Base-by-base conservation (phyloP, 345 rosid genomes). In the Acer yangbiense region DNA sequence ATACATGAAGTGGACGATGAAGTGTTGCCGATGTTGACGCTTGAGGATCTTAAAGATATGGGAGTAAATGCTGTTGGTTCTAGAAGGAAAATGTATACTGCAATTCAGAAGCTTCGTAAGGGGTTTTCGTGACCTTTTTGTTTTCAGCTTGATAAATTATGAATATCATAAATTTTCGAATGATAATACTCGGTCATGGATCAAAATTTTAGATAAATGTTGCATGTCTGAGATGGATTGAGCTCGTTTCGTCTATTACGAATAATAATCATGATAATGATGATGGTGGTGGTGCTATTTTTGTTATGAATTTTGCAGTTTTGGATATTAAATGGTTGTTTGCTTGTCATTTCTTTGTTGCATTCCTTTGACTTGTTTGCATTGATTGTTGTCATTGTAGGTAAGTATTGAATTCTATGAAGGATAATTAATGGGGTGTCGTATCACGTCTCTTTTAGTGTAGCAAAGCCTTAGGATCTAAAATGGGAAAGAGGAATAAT, bases 21-120 rank as follows among this genome's bases (percentile, higher is more conserved):
- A 73, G 88, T 91, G 14, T 77, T 91, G 88, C 91, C 95, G 14
- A 85, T 89, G 90, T 79, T 91, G 83, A 91, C 95, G 16, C 66
- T 91, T 74, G 95, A 89, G 85, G 95, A 91, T 82, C 87, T 91
- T 85, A 91, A 89, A 83, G 95, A 91, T 76, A 91, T 91, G 95
- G 95, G 95, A 29, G 88, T 91, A 66, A 89, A 79, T 75, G 95
- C 95, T 0, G 95, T 91, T 73, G 95, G 95, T 29, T 91, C 95
- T 14, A 87, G 95, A 78, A 84, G 95, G 79, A 91, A 89, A 85
- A 72, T 91, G 85, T 88, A 83, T 58, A 62, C 87, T 4, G 95
- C 93, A 0, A 91, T 91, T 78, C 90, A 85, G 85, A 91, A 89
- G 88, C 95, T 91, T 35, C 87, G 86, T 48, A 87, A 83, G 83